These are phyloP conservation scores for Incumbomyces lentus DNA, from an alignment of 2,329 filamentous ascomycete genomes.

Conservation along the genomic window DNA sequence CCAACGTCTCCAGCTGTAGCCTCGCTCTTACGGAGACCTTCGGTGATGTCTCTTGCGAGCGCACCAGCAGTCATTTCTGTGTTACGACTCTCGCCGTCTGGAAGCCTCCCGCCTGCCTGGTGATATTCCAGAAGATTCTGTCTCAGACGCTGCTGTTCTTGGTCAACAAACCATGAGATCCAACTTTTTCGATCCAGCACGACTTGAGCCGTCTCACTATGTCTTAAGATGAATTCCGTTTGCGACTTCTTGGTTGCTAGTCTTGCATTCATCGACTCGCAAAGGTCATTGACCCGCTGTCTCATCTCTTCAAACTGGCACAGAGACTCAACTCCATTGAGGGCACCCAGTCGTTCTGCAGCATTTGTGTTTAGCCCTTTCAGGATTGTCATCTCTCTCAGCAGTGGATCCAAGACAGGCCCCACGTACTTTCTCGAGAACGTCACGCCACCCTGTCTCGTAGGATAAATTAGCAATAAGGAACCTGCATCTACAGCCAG, in stretches of 20 bases:
- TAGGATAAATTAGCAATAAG: conserved; percentile 55
- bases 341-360: conserved; percentile 42
- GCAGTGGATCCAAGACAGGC: conserved; percentile 50
- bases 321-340: conserved; percentile 44
- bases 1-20: conserved; percentile 31
- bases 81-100: conserved; percentile 24
- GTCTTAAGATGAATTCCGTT: conserved; percentile 36
- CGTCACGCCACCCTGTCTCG: conserved; percentile 44
- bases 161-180: conserved; percentile 56
- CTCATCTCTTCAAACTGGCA: conserved; percentile 44
- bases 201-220: conserved; percentile 43
- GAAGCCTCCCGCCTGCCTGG: conserved; percentile 24
- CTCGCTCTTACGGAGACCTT: conserved; percentile 43
- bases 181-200: conserved; percentile 44
- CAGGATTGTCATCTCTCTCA: conserved; percentile 49
- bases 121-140: conserved; percentile 24
- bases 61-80: conserved; percentile 43
- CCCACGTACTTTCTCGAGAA: conserved; percentile 52
- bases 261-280: conserved; percentile 26
- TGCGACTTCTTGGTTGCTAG: conserved; percentile 22
- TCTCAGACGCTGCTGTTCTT: conserved; percentile 51
- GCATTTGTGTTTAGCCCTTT: conserved; percentile 50
- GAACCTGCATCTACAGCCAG: conserved; percentile 47
- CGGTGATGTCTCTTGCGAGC: conserved; percentile 49
- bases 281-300: conserved; percentile 30